Conservation (phyloP, 495 filamentous ascomycete species). For the Corynascus novoguineensis region DNA sequence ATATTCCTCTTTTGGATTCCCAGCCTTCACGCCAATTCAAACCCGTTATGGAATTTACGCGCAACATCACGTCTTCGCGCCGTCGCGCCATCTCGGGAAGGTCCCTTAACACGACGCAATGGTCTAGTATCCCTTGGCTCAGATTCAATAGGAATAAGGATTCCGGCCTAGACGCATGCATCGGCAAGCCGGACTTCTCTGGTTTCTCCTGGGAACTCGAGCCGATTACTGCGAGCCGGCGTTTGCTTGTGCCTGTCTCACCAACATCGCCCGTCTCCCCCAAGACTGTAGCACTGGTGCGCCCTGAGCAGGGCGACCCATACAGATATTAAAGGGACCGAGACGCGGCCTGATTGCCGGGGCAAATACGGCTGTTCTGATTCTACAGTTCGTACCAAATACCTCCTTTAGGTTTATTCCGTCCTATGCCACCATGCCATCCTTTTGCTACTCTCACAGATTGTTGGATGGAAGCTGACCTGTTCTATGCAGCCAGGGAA, state of each 20-base stretch:
- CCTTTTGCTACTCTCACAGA: neutral
- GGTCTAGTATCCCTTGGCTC: neutral
- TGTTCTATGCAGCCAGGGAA: too few relatives aligned
- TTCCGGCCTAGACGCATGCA: neutral
- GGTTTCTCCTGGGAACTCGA: neutral
- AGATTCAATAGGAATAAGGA: neutral
- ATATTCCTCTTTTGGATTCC: neutral
- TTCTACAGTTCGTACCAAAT: too few relatives aligned
- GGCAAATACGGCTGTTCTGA: too few relatives aligned
- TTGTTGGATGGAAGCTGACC: neutral
- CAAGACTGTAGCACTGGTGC: neutral
- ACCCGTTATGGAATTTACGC: neutral
- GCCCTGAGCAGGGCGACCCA: neutral
- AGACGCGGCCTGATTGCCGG: too few relatives aligned
- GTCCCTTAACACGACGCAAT: neutral
- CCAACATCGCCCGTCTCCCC: slow-evolving; percentile 1
- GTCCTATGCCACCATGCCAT: neutral
- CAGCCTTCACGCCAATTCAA: neutral
- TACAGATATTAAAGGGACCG: too few relatives aligned
- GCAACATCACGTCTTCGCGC: neutral
- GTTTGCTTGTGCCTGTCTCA: neutral
- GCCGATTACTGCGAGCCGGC: slow-evolving; percentile 5
- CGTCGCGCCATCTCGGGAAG: neutral
- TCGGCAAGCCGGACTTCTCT: neutral
- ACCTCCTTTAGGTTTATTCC: neutral